A percentile compares a stretch with the other conserved stretches of the same genome.
phyloP scores from a whole-genome alignment of 495 filamentous ascomycete genomes.

The Lasiosphaeria hispida region DNA sequence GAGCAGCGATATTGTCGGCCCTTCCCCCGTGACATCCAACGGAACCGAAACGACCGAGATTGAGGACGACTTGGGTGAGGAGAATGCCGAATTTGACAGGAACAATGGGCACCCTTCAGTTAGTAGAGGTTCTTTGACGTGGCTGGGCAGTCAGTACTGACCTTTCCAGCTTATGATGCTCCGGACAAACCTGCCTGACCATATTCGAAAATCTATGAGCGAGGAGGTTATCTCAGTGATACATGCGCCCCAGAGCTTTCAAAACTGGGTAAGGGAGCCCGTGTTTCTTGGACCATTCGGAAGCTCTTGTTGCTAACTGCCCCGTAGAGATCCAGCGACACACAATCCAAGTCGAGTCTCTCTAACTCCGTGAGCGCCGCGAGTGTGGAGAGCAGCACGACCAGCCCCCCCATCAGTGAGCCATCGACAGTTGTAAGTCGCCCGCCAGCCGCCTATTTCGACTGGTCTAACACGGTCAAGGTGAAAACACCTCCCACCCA shows the following conservation, averaged over 20 bases:
- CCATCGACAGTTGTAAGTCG: constrained; percentile 29
- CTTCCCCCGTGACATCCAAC: constrained; percentile 74
- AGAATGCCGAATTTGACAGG: constrained; percentile 26
- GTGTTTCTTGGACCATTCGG: no score
- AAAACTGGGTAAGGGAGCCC: constrained; percentile 57
- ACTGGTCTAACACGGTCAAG: constrained; percentile 20
- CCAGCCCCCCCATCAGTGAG: constrained; percentile 35
- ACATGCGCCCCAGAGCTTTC: constrained; percentile 78
- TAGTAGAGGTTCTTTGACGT: constrained; percentile 22
- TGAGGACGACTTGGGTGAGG: constrained; percentile 63
- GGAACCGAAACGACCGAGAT: constrained; percentile 71
- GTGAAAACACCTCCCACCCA: constrained; percentile 36
- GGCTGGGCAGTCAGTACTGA: constrained; percentile 23
- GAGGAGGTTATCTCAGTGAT: constrained; percentile 84
- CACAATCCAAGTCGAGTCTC: constrained; percentile 20
- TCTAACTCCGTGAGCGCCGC: constrained; percentile 22
- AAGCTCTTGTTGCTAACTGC: constrained; percentile 13
- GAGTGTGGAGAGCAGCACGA: constrained; percentile 24
- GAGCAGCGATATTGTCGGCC: constrained; percentile 59
- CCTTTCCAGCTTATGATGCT: constrained; percentile 53
- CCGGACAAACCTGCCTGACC: constrained; percentile 56
- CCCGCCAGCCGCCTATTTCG: not conserved
- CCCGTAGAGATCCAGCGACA: constrained; percentile 38
- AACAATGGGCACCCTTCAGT: constrained; percentile 37
- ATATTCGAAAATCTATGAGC: constrained; percentile 52